Evolutionary conservation across 2,329 filamentous ascomycete genomes (phyloP), one percentile per base, ranked within the genome.

Genomic region (Diplodia corticola): DNA sequence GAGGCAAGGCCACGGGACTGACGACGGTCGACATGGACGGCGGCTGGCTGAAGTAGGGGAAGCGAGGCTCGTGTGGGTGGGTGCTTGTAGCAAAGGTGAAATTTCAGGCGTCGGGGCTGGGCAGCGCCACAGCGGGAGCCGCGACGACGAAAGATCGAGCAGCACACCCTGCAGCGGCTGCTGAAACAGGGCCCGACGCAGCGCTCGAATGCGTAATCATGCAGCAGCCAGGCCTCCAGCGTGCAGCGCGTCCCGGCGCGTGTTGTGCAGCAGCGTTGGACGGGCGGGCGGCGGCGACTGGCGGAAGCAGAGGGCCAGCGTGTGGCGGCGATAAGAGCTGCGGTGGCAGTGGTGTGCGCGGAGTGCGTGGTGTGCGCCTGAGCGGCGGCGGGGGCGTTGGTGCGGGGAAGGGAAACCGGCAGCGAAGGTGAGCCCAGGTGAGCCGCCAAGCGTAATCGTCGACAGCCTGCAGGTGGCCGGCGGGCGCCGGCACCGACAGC

Each of bases 151-250:
- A 40, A 61, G 57, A 60, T 60, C 57, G 30, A 48, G 57, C 37
- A n/a, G 54, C 35, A 57, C 54, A 44, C 54, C 57, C 37, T 61
- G 57, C 57, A 49, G 57, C 57, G 57, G 40, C 7, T 61, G 57
- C 57, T 61, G 57, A 61, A 61, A 61, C 57, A 49, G 57, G 44
- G 57, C 57, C 57, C 57, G 57, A 48, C 57, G 44, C 57, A 20
- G 57, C 24, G 57, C 35, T 33, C 57, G 44, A n/a, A 40, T 61
- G 57, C 57, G 57, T 61, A 61, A 61, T 61, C 57, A 48, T 61
- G 57, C 57, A 61, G 51, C 30, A 17, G 22, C 51, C 15, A 54
- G 49, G 22, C 12, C 50, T 30, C 37, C 37, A 35, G 10, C 7
- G 20, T 12, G 55, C 37, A 24, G 24, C 35, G 24, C 22, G 12